Evolutionary conservation across 257 asterid genomes (phyloP), one percentile per base, ranked within the genome.

Genomic region (Leptodermis oblonga): DNA sequence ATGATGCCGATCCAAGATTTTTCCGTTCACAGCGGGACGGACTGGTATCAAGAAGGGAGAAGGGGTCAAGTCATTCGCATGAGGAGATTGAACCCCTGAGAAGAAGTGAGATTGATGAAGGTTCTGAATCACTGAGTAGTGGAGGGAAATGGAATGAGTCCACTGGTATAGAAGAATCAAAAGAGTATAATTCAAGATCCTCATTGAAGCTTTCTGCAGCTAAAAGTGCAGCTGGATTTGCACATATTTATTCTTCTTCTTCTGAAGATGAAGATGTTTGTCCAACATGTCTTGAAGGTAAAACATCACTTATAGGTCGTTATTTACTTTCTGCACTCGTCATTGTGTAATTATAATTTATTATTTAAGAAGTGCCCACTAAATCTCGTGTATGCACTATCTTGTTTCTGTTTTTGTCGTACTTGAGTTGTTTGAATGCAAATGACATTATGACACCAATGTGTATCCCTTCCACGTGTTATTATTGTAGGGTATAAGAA

Each of bases 231-330:
- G 62, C 84, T 30, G 95, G 86, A 65, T 88, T 78, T 68, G 84
- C 90, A 69, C 92, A 84, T 82, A 86, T 84, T 79, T 79, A 86
- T 82, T 69, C 90, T 71, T 84, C 90, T 71, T 84, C 88, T 60
- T 71, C 85, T 22, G 97, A 90, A 65, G 98, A 90, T 67, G 98
- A 92, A 79, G 98, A 92, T 82, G 92, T 87, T 65, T 92, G 98
- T 81, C 98, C 98, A 28, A 92, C 98, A 39, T 92, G 98, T 81
- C 97, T 92, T 75, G 98, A 92, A 75, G 98, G 98, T 90, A 72
- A 39, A 79, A 63, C 58, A 60, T 60, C n/a, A n/a, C n/a, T 64
- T 23, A 5, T 28, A 31, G 31, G 31, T 39, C n/a, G 33, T 52
- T 17, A 15, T 51, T 51, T 17, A 4, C 10, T 39, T 63, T 45